phyloP scores from a whole-genome alignment of 2,329 filamentous ascomycete genomes.

The Fusarium tupiense region DNA sequence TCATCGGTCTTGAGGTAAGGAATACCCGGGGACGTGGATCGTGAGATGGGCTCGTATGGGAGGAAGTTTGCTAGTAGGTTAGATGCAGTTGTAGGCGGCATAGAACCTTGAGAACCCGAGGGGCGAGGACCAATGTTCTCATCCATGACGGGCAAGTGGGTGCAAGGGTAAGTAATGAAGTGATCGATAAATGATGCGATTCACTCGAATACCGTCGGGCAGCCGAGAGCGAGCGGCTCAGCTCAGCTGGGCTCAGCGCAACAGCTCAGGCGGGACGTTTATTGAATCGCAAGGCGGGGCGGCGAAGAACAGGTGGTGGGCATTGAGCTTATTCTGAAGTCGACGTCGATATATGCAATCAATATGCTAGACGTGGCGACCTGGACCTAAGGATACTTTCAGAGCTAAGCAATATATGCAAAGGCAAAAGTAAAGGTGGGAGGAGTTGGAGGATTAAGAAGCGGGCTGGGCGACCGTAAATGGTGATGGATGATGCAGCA shows the following conservation, averaged over 20 bases:
- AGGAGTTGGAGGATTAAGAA: slow-evolving; percentile 30
- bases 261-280: slow-evolving; percentile 30
- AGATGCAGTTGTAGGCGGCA: slow-evolving; percentile 47
- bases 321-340: slow-evolving; percentile 25
- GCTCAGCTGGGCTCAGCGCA: slow-evolving; percentile 35
- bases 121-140: slow-evolving; percentile 51
- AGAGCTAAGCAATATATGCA: slow-evolving; percentile 11
- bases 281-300: slow-evolving; percentile 29
- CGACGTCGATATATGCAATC: background rate
- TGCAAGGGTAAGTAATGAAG: background rate
- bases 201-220: slow-evolving; percentile 23
- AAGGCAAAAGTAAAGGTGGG: slow-evolving; percentile 22
- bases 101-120: slow-evolving; percentile 44
- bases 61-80: slow-evolving; percentile 52
- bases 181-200: slow-evolving; percentile 1
- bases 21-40: slow-evolving; percentile 84
- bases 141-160: slow-evolving; percentile 46
- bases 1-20: slow-evolving; percentile 62
- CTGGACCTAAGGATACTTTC: background rate
- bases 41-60: slow-evolving; percentile 76
- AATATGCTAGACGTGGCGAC: slow-evolving; percentile 3
- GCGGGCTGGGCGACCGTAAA: slow-evolving; percentile 18
- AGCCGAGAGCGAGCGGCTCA: slow-evolving; percentile 23
- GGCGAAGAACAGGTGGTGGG: slow-evolving; percentile 19
- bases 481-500: slow-evolving; percentile 44